Conservation (phyloP, 2,329 filamentous ascomycete genomes). For the Plenodomus tracheiphilus region DNA sequence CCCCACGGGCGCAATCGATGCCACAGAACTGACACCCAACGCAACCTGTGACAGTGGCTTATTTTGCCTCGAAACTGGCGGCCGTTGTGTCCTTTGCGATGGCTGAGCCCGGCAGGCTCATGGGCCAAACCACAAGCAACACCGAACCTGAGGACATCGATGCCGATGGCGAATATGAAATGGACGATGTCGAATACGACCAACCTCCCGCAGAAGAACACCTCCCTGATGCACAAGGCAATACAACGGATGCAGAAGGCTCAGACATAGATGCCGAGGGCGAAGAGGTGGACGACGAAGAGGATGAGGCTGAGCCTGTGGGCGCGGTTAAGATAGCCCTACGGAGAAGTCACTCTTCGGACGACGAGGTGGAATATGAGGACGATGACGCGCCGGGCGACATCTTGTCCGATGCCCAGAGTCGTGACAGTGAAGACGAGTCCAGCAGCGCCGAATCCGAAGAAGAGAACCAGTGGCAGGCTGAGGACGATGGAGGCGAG, state of each 20-base stretch:
- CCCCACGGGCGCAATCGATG: conserved; percentile 26
- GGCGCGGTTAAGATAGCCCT: conserved; percentile 48
- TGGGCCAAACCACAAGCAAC: conserved; percentile 39
- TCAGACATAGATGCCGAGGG: conserved; percentile 50
- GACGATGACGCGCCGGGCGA: conserved; percentile 47
- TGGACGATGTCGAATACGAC: conserved; percentile 41
- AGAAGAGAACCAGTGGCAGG: conserved; percentile 59
- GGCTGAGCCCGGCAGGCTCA: conserved; percentile 46
- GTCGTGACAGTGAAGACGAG: conserved; percentile 43
- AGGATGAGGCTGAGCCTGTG: conserved; percentile 53
- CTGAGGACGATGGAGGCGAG: conserved; percentile 57
- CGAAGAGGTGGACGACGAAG: conserved; percentile 55
- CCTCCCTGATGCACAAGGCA: conserved; percentile 30
- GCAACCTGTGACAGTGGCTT: conserved; percentile 39
- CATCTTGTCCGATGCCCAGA: conserved; percentile 42
- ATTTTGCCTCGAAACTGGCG: conserved; percentile 44
- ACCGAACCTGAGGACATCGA: conserved; percentile 34
- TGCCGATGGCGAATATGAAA: conserved; percentile 45
- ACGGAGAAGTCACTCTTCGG: conserved; percentile 34
- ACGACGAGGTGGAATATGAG: conserved; percentile 47
- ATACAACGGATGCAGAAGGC: conserved; percentile 46
- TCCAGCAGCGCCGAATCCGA: conserved; percentile 56
- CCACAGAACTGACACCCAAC: conserved; percentile 17
- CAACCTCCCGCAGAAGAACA: conserved; percentile 21
- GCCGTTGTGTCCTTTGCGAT: conserved; percentile 48